Conservation (phyloP, 2,329 filamentous ascomycete genomes). For the Arthrobotrys pseudoclavata region DNA sequence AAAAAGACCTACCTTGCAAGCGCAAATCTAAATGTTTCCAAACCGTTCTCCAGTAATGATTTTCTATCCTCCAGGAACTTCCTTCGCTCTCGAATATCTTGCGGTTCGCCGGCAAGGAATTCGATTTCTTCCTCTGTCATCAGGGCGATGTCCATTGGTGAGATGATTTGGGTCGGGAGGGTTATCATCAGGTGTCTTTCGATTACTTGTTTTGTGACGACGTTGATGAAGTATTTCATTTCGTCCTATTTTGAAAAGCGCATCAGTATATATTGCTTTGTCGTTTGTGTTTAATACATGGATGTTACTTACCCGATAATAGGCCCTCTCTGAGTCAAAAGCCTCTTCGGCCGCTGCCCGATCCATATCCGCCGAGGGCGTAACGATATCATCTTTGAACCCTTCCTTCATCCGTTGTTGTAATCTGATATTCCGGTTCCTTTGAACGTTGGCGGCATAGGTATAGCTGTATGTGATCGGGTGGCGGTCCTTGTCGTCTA, state of each 20-base stretch:
- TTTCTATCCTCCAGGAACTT: slow-evolving; percentile 42
- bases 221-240: slow-evolving; percentile 47
- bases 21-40: slow-evolving; percentile 46
- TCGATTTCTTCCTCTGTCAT: slow-evolving; percentile 46
- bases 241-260: slow-evolving; percentile 20
- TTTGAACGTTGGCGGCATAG: slow-evolving; percentile 42
- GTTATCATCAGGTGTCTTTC: slow-evolving; percentile 49
- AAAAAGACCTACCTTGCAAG: slow-evolving; percentile 30
- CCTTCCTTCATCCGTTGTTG: slow-evolving; percentile 25
- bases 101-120: slow-evolving; percentile 39
- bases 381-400: background rate
- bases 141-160: slow-evolving; percentile 45
- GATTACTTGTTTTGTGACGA: slow-evolving; percentile 52
- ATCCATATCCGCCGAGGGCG: slow-evolving; percentile 32
- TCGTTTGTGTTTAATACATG: too few relatives aligned
- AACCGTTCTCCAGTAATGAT: slow-evolving; percentile 24
- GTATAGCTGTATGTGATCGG: slow-evolving; percentile 49
- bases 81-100: slow-evolving; percentile 30
- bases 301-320: slow-evolving; percentile 37
- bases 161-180: slow-evolving; percentile 43
- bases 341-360: slow-evolving; percentile 39
- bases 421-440: slow-evolving; percentile 25
- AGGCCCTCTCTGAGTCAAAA: slow-evolving; percentile 41
- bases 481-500: slow-evolving; percentile 49
- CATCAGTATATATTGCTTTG: slow-evolving; percentile 7